Evolutionary conservation across 495 filamentous ascomycete species (phyloP), one percentile per base, ranked within the genome.

Genomic region (Xanthoparmelia taractica): DNA sequence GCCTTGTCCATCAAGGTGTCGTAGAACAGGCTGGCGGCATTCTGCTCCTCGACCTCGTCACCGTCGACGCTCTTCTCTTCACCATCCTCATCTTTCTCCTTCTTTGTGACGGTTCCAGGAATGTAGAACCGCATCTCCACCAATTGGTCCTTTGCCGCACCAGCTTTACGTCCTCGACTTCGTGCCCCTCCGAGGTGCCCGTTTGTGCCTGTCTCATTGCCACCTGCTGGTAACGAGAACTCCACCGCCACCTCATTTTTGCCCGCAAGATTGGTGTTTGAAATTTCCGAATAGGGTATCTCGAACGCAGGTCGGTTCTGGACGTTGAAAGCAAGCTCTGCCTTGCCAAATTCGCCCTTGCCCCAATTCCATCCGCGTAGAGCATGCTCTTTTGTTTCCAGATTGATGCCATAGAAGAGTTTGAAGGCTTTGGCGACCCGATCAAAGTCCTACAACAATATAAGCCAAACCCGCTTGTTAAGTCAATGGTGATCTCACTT

Each of bases 51-150:
- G 33, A 79, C 82, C 54, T 85, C 86, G 50, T 84, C 88, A 41
- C 82, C 86, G 63, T 82, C 83, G 50, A 81, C 86, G 55, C 82
- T 85, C 48, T 84, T 83, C 56, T 79, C 82, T 60, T 87, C 90
- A 41, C 84, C 87, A 38, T 88, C 90, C 50, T 87, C 84, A 47
- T 82, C 76, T 65, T 88, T 88, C 69, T 91, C 89, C 71, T 92
- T 96, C 75, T 90, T 90, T 27, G 87, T 86, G 3, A 89, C 91
- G 0, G 87, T 90, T 43, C 95, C 95, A 17, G 95, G 95, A 61
- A 99, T 96, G 77, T 97, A 99, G 77, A 99, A 97, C 57, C 95
- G 84, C 90, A 97, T 96, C 75, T 99, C 95, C 18, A 96, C 91
- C 57, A 99, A 77, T 76, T 97, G 92, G 71, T 99, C 95, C 58